Percentiles rank a stretch among this genome's conserved stretches.
phyloP scores from a whole-genome alignment of 805 yeast genomes.

The Deakozyma indianensis region DNA sequence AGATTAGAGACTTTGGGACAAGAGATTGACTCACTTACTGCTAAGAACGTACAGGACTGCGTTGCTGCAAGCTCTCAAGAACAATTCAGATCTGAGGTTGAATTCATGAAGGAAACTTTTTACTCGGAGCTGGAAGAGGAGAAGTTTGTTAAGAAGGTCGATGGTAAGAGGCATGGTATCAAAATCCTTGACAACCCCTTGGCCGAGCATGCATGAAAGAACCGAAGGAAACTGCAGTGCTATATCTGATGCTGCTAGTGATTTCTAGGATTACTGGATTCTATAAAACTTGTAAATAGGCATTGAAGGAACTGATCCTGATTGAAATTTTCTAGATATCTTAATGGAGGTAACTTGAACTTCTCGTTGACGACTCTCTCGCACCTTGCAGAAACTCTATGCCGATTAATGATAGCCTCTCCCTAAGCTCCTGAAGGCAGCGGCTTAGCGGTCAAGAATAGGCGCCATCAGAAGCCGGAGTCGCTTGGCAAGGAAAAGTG shows the following conservation, averaged over 20 bases:
- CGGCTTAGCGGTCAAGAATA: too few species aligned
- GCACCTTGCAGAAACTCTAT: too few species aligned
- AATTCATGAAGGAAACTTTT: conserved; percentile 33
- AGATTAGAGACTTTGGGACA: conserved; percentile 52
- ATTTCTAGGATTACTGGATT: background rate
- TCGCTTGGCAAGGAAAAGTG: too few species aligned
- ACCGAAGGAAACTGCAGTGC: too few species aligned
- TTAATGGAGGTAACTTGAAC: too few species aligned
- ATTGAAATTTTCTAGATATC: too few species aligned
- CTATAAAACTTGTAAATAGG: background rate
- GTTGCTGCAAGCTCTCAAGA: conserved; percentile 35
- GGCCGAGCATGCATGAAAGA: too few species aligned
- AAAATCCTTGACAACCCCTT: background rate
- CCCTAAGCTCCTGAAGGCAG: too few species aligned
- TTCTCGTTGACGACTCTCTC: too few species aligned
- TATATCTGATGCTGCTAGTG: too few species aligned
- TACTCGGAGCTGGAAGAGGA: conserved; percentile 15
- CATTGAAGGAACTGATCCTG: background rate
- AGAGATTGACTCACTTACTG: conserved; percentile 38
- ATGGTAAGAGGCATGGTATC: background rate
- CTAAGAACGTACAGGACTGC: conserved; percentile 38
- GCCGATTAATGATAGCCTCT: too few species aligned
- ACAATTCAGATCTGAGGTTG: conserved; percentile 50
- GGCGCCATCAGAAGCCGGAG: too few species aligned
- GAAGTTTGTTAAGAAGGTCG: background rate